phyloP scores from a whole-genome alignment of 2,329 filamentous ascomycete genomes.

The Verticillium isaacii region DNA sequence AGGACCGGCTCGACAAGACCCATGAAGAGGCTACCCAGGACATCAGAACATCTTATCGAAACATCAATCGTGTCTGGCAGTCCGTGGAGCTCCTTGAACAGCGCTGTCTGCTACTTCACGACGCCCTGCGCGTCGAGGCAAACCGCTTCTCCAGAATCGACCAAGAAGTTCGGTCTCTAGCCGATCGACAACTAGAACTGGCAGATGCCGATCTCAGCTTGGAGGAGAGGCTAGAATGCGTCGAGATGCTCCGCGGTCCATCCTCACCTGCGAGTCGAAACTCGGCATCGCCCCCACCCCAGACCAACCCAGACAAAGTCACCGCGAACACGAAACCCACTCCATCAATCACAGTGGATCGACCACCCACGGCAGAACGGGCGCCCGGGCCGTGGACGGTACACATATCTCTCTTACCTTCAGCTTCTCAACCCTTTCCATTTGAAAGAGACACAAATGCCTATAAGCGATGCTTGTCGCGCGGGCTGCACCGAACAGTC shows the following conservation, averaged over 20 bases:
- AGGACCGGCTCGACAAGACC: conserved; percentile 50
- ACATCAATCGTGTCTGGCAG: conserved; percentile 50
- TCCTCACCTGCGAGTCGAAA: background rate
- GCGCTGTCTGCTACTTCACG: conserved; percentile 27
- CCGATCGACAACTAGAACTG: conserved; percentile 43
- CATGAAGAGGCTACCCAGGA: conserved; percentile 46
- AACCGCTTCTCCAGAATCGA: conserved; percentile 35
- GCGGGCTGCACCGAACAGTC: conserved; percentile 54
- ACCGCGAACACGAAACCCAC: background rate
- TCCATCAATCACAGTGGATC: background rate
- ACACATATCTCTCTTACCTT: conserved; percentile 54
- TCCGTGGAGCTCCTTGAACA: conserved; percentile 41
- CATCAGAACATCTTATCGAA: conserved; percentile 49
- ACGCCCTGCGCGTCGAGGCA: conserved; percentile 31
- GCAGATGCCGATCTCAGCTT: conserved; percentile 45
- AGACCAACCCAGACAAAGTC: background rate
- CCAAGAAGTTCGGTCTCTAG: conserved; percentile 38
- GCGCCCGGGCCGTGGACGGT: conserved; percentile 47
- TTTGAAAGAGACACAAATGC: conserved; percentile 59
- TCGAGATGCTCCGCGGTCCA: conserved; percentile 29
- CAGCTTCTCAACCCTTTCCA: conserved; percentile 48
- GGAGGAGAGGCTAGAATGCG: conserved; percentile 49
- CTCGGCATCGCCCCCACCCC: conserved; percentile 1
- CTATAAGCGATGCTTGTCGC: conserved; percentile 56
- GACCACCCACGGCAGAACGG: background rate